Evolutionary conservation across 164 flowering plant genomes (phyloP).

Genomic region (Chimonanthus praecox): DNA sequence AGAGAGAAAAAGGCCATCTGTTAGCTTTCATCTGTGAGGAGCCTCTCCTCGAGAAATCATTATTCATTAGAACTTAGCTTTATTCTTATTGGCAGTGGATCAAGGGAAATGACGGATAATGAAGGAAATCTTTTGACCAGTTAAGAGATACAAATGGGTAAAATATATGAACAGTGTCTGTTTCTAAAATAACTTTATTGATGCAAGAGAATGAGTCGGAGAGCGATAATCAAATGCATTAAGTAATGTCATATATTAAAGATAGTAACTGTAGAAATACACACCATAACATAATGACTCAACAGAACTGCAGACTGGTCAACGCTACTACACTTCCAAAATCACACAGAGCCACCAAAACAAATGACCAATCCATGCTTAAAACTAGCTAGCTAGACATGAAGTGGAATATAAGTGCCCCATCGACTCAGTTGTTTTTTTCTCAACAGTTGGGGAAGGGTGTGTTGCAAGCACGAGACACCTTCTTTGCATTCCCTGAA

Average conservation of each 20-base stretch:
- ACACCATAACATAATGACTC: background rate
- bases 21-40: too few relatives aligned
- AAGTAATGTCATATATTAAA: background rate
- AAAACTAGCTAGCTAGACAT: background rate
- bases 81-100: too few relatives aligned
- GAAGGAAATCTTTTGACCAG: too few relatives aligned
- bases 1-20: too few relatives aligned
- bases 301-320: background rate
- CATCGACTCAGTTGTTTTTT: background rate
- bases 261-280: background rate
- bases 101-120: too few relatives aligned
- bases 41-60: too few relatives aligned
- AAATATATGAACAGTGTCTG: too few relatives aligned
- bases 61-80: too few relatives aligned
- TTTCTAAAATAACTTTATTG: too few relatives aligned
- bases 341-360: background rate
- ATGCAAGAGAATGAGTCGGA: too few relatives aligned
- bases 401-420: background rate
- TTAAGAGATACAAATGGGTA: too few relatives aligned
- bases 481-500: conserved; percentile 7
- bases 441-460: conserved; percentile 10
- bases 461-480: background rate
- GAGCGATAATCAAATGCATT: background rate
- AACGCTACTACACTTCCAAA: background rate
- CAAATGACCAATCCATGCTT: background rate